These are phyloP conservation scores for Coniochaeta prunicola DNA, from an alignment of 2,329 filamentous ascomycete genomes.

Conservation along the genomic window DNA sequence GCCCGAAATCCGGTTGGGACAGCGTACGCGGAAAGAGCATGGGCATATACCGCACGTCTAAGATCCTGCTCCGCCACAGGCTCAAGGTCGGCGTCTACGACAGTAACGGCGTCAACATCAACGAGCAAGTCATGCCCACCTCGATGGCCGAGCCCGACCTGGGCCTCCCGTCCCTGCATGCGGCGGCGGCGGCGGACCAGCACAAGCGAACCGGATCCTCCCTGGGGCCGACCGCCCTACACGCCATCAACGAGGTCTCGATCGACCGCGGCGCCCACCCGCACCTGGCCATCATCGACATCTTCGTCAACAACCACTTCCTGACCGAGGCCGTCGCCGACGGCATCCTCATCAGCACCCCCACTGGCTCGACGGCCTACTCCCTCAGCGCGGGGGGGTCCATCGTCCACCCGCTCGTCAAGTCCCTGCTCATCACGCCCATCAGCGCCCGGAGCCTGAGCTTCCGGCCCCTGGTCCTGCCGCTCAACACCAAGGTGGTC, in stretches of 20 bases:
- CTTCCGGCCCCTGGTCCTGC: conserved; percentile 85
- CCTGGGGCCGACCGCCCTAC: conserved; percentile 33
- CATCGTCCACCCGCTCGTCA: conserved; percentile 90
- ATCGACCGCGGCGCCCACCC: conserved; percentile 86
- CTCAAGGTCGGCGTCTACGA: conserved; percentile 82
- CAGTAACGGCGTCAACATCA: conserved; percentile 54
- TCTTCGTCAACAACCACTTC: conserved; percentile 82
- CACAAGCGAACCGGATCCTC: conserved; percentile 6
- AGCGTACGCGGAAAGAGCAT: conserved; percentile 73
- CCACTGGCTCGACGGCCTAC: conserved; percentile 93
- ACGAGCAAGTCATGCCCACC: conserved; percentile 40
- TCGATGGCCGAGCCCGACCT: conserved; percentile 30
- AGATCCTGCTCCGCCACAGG: conserved; percentile 79
- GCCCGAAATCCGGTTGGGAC: conserved; percentile 51
- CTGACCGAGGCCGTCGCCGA: conserved; percentile 92
- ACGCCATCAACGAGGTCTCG: conserved; percentile 90
- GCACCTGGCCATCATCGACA: conserved; percentile 85
- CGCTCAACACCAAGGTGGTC: conserved; percentile 76
- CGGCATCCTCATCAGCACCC: conserved; percentile 88
- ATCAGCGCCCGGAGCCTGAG: conserved; percentile 90
- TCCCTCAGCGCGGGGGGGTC: conserved; percentile 86
- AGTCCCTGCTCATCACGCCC: conserved; percentile 81
- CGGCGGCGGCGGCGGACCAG: conserved; percentile 3
- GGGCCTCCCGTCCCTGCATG: conserved; percentile 6
- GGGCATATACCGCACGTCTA: conserved; percentile 65